Evolutionary conservation across 192 early-diverging fungal genomes (phyloP).

Genomic region (Coemansia erecta): DNA sequence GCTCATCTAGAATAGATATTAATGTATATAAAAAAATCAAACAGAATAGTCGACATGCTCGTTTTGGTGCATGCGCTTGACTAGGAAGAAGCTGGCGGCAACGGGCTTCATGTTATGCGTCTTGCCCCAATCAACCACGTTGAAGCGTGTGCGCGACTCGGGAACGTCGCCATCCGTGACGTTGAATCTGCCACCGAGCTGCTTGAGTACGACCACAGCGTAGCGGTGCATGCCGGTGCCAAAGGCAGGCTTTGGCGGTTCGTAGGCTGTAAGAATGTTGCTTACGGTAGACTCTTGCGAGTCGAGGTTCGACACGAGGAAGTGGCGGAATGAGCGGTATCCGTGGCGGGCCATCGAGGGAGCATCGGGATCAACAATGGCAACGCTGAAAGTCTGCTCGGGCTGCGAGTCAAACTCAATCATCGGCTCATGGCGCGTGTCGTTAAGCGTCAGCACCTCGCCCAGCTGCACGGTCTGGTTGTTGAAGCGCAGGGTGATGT

Average conservation of each 20-base stretch:
- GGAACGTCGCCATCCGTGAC: conserved; percentile 14
- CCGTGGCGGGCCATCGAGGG: conserved; percentile 24
- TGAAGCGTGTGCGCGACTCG: conserved; percentile 28
- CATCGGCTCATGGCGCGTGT: conserved; percentile 19
- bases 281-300: conserved; percentile 2
- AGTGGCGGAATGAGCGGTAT: conserved; percentile 34
- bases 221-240: conserved; percentile 29
- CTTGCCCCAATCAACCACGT: conserved; percentile 25
- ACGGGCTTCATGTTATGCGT: conserved; percentile 28
- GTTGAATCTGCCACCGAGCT: conserved; percentile 7
- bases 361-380: conserved; percentile 36
- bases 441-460: conserved; percentile 25
- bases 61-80: conserved; percentile 20
- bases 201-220: conserved; percentile 26
- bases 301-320: conserved; percentile 28
- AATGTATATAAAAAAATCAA: too few relatives aligned
- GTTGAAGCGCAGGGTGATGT: conserved; percentile 16
- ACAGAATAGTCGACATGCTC: conserved; percentile 2
- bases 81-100: conserved; percentile 31
- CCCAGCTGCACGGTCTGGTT: conserved; percentile 18
- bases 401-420: conserved; percentile 31
- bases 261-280: conserved; percentile 18
- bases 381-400: conserved; percentile 20
- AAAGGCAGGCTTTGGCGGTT: conserved; percentile 15
- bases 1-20: too few relatives aligned